Evolutionary conservation across 78 protist genomes (phyloP).

Genomic region (Bigelowiella natans): DNA sequence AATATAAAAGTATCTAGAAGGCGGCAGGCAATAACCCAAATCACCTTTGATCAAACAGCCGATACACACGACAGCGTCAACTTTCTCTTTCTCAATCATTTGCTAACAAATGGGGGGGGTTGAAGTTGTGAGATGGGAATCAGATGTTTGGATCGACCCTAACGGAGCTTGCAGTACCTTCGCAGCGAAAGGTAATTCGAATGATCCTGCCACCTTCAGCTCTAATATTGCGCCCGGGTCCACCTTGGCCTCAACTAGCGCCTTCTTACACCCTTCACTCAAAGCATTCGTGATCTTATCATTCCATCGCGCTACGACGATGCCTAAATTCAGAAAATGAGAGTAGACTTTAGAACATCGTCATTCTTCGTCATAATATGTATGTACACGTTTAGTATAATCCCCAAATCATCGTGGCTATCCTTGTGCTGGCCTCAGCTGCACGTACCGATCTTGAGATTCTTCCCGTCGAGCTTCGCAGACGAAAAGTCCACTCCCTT

Average conservation of each 20-base stretch:
- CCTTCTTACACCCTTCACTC: background rate
- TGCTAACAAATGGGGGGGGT: too few relatives aligned
- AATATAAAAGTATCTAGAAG: too few relatives aligned
- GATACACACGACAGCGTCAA: constrained; percentile 40
- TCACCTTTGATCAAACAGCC: background rate
- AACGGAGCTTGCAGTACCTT: background rate
- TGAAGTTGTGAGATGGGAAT: background rate
- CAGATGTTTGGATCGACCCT: background rate
- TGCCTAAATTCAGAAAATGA: too few relatives aligned
- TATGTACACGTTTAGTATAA: too few relatives aligned
- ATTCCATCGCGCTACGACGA: constrained; percentile 43
- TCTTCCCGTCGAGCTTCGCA: background rate
- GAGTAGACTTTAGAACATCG: too few relatives aligned
- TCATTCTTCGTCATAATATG: too few relatives aligned
- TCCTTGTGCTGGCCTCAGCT: too few relatives aligned
- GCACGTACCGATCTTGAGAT: background rate
- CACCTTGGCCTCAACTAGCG: constrained; percentile 18
- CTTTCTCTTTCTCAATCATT: too few relatives aligned
- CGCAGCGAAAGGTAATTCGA: constrained; percentile 52
- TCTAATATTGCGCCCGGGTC: background rate
- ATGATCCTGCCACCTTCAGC: constrained; percentile 45
- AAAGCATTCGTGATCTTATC: constrained; percentile 1
- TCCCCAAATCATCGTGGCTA: too few relatives aligned
- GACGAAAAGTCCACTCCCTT: background rate
- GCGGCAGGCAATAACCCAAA: too few relatives aligned